These are phyloP conservation scores for Tylopilus intermedius DNA, from an alignment of 768 basidiomycete genomes.

Conservation along the genomic window DNA sequence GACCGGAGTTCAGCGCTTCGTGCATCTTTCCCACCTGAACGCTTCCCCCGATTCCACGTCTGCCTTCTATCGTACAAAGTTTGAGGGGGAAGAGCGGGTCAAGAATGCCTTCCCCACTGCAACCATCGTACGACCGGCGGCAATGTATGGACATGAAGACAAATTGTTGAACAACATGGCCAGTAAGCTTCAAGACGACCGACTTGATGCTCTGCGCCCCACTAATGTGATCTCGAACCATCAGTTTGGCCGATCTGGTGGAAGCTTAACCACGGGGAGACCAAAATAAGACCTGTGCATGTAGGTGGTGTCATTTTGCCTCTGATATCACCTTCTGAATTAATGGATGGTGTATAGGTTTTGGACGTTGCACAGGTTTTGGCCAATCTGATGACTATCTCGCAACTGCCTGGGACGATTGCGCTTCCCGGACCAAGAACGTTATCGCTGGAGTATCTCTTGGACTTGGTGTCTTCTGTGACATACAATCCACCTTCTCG, in stretches of 20 bases:
- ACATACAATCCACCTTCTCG: constrained; percentile 71
- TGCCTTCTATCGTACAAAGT: constrained; percentile 83
- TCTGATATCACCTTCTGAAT: constrained; percentile 13
- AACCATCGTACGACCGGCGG: constrained; percentile 80
- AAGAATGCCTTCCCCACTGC: constrained; percentile 77
- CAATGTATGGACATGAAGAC: constrained; percentile 94
- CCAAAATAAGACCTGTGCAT: constrained; percentile 87
- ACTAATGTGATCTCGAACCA: constrained; percentile 8
- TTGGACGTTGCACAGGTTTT: constrained; percentile 92
- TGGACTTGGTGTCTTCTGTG: constrained; percentile 72
- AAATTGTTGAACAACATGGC: constrained; percentile 90
- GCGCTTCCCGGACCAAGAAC: constrained; percentile 87
- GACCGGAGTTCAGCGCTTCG: constrained; percentile 73
- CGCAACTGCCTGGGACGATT: constrained; percentile 62
- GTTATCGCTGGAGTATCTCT: constrained; percentile 74
- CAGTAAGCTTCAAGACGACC: constrained; percentile 45
- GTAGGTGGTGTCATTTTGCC: constrained; percentile 42
- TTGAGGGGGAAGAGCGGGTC: constrained; percentile 84
- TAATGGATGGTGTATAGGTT: constrained; percentile 48
- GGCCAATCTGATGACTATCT: constrained; percentile 63
- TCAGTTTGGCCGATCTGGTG: constrained; percentile 85
- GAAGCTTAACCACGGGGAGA: constrained; percentile 86
- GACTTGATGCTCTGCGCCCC: constrained; percentile 5
- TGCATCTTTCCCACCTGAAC: constrained; percentile 95
- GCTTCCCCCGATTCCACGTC: constrained; percentile 76